Evolutionary conservation across 176 grass and related monocot genomes (phyloP), one percentile per base, ranked within the genome.

Genomic region (Triticum dicoccoides): DNA sequence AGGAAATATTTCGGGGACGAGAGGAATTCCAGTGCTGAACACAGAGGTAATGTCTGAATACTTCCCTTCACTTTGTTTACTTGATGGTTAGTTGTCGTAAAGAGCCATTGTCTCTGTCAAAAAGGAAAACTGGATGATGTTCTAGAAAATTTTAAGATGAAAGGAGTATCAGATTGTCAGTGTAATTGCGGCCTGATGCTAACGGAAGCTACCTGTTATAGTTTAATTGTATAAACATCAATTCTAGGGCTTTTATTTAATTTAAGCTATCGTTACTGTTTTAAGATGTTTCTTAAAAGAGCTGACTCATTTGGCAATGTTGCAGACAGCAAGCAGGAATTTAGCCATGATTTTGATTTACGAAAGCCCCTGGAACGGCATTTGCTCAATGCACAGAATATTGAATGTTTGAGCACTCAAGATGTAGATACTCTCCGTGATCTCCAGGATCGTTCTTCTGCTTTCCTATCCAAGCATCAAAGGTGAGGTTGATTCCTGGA

Each of bases 331-430:
- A 94, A 91, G 72, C 92, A 88, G 61, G 93, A 98, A 71, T 98
- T 91, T 77, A 92, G 90, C 88, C 92, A 88, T 89, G 92, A 98
- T 79, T 98, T 98, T 86, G 96, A 98, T 86, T 82, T 98, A 59
- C 88, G 96, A 77, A 96, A 92, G 54, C 84, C 91, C 44, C 83
- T 98, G 65, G 97, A 98, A 87, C 92, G 90, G 27, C 87, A 92
- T 73, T 78, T 94, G 33, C 80, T 98, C 67, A 97, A 80, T 63
- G 61, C 86, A 37, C 91, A 90, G 47, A 38, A 87, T 73, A 87
- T 95, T 80, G 89, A 98, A 34, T 92, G 89, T 91, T 68, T 92
- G 77, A 98, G 90, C 82, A 91, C 88, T 83, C 88, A 94, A 91
- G 91, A 94, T 85, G 59, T 51, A 27, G 61, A 62, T 20, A 78